phyloP scores from a whole-genome alignment of 2,329 filamentous ascomycete genomes.

The Myriosclerotinia duriaeana region DNA sequence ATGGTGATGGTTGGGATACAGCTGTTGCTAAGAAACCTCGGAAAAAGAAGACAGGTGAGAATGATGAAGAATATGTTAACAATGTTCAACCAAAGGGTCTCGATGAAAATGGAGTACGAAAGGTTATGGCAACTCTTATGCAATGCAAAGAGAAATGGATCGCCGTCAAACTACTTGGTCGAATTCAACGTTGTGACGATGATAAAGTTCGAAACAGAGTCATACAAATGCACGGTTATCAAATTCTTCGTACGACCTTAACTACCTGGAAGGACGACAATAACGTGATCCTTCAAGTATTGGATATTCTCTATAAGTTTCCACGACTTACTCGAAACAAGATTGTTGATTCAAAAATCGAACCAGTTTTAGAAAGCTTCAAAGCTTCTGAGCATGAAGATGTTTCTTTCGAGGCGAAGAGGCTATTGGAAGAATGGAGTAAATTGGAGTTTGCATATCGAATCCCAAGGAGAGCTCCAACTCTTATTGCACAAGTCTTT shows the following conservation, averaged over 20 bases:
- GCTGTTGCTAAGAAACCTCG: conserved; percentile 84
- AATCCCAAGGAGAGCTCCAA: conserved; percentile 73
- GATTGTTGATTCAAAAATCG: conserved; percentile 94
- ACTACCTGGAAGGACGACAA: conserved; percentile 84
- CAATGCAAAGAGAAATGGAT: conserved; percentile 99
- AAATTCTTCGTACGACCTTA: conserved; percentile 85
- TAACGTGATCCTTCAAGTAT: conserved; percentile 84
- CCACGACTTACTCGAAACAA: conserved; percentile 94
- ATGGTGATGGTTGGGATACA: conserved; percentile 88
- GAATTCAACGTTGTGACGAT: conserved; percentile 83
- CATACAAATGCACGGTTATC: conserved; percentile 95
- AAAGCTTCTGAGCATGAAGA: conserved; percentile 68
- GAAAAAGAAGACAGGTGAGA: conserved; percentile 88
- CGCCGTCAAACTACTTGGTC: conserved; percentile 86
- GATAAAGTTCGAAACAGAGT: conserved; percentile 85
- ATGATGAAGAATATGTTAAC: conserved; percentile 94
- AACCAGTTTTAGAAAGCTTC: conserved; percentile 72
- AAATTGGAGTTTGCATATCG: conserved; percentile 88
- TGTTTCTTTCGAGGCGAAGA: conserved; percentile 68
- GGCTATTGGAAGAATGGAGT: conserved; percentile 80
- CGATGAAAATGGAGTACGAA: conserved; percentile 80
- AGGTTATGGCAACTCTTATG: conserved; percentile 94
- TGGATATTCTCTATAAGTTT: conserved; percentile 85
- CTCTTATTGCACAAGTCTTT: conserved; percentile 45
- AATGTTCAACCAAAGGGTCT: conserved; percentile 78